Base-by-base conservation (phyloP, 2,329 filamentous ascomycete species). In the Colletotrichum gloeosporioides region DNA sequence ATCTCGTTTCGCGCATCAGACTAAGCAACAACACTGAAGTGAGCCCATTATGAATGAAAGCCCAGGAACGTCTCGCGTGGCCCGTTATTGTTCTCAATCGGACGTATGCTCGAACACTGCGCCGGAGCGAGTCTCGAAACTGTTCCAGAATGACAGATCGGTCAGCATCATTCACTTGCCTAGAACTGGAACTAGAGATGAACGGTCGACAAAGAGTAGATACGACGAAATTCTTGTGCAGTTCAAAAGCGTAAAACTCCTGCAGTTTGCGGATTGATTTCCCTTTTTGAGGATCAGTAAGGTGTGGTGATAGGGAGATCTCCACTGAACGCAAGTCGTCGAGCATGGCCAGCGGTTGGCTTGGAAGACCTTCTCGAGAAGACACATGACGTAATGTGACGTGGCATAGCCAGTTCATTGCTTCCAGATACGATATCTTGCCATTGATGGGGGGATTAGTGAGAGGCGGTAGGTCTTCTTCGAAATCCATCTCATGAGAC, bases 341-440 rank as follows among this genome's bases (percentile, higher is more conserved):
- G 29, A 74, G 64, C 22, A 32, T 71, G 18, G 53, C 27, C 36
- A 74, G 29, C 9, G 25, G 44, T 9, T 57, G 39, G n/a, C 15
- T 18, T 10, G 27, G 4, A 10, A 9, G 22, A 9, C 39, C 0
- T 7, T 36, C 9, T 15, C 39, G 65, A 8, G 31, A 18, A 34
- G 44, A 44, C 1, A 68, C 13, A 16, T 68, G 32, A 1, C 34
- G 62, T 18, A 77, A 63, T 18, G 71, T 75, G 8, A 70, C 13
- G n/a, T 75, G 75, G 22, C 71, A 68, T 4, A 77, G 53, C 71
- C 71, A 75, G 31, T 72, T 66, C 75, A 77, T 77, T 22, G 75
- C 65, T 39, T 77, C 36, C 9, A 59, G 18, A 34, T 77, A 77
- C 15, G 71, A 63, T 16, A 70, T 49, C 0, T 3, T 8, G 3